Percentiles rank a stretch among this genome's conserved stretches.
phyloP scores from a whole-genome alignment of 768 basidiomycete species.

The Collybia nuda region DNA sequence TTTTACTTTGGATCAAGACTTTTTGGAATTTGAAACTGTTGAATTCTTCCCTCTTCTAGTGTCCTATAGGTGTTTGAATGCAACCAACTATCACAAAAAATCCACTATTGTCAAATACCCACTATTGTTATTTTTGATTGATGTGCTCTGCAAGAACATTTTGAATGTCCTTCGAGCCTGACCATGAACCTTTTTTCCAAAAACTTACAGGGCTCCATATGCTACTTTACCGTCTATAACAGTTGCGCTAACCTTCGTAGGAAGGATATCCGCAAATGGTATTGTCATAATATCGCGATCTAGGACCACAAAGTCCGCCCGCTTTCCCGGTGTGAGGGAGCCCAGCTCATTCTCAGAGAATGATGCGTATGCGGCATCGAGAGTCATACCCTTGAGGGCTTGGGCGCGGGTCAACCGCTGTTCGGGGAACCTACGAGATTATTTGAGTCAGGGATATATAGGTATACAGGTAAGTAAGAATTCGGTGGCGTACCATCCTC shows the following conservation, averaged over 20 bases:
- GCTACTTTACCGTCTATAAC: slow-evolving; percentile 71
- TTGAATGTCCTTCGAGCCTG: too few relatives aligned
- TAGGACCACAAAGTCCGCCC: slow-evolving; percentile 86
- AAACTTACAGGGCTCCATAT: slow-evolving; percentile 43
- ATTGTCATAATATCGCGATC: slow-evolving; percentile 79
- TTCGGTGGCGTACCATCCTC: slow-evolving; percentile 69
- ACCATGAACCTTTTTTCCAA: neutral
- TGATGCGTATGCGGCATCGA: slow-evolving; percentile 86
- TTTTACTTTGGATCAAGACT: too few relatives aligned
- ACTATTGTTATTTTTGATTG: neutral
- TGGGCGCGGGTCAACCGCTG: slow-evolving; percentile 79
- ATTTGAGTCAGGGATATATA: neutral
- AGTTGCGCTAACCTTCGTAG: slow-evolving; percentile 67
- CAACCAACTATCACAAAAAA: too few relatives aligned
- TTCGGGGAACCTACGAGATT: slow-evolving; percentile 61
- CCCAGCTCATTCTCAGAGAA: slow-evolving; percentile 75
- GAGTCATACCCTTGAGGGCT: slow-evolving; percentile 88
- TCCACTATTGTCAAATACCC: too few relatives aligned
- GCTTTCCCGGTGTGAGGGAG: slow-evolving; percentile 72
- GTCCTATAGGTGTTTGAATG: too few relatives aligned
- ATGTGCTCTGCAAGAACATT: too few relatives aligned
- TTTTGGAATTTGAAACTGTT: too few relatives aligned
- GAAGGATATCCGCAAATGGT: slow-evolving; percentile 57
- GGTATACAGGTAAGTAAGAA: neutral
- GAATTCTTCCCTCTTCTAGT: too few relatives aligned